Base-by-base conservation (phyloP, 2,329 filamentous ascomycete species). In the Ampelomyces quisqualis region DNA sequence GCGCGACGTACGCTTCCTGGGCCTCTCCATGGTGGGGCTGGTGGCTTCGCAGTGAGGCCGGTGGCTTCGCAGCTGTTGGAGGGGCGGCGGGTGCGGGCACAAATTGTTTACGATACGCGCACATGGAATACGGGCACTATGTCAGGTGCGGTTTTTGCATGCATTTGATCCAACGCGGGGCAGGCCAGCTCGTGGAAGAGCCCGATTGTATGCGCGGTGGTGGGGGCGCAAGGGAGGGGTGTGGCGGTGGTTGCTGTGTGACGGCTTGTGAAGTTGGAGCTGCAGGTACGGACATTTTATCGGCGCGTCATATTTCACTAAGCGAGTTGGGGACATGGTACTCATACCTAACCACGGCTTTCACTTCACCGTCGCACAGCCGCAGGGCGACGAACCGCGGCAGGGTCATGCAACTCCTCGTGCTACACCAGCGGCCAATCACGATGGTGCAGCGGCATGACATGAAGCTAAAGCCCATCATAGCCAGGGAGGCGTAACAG, bases 11-110 rank as follows among this genome's bases (percentile, higher is more conserved):
- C 73, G 70, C 63, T 76, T 77, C 60, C 72, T 71, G 44, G 69
- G 68, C 63, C 73, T 67, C 62, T 77, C 73, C 73, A 77, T 76
- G 52, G 50, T 42, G 45, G 40, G 50, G 54, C 53, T 48, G 49
- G 51, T 55, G 45, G n/a, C n/a, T n/a, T 55, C 62, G 63, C 64
- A 61, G 50, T 42, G 45, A 39, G 50, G 54, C 53, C 49, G 49
- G 51, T 55, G 45, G n/a, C n/a, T n/a, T 55, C 62, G 58, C 59
- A 47, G 47, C 43, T 44, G 48, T 60, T n/a, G 60, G 63, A 62
- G 63, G 64, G 63, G 64, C 54, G 56, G 53, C 47, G 45, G 53
- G 47, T 51, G 55, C 57, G 52, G 47, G 54, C 50, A 60, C 49
- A 51, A 49, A 51, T 60, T 47, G 58, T 53, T 55, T 64, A 65